Conservation (phyloP, 345 rosid species). For the Lumnitzera littorea region DNA sequence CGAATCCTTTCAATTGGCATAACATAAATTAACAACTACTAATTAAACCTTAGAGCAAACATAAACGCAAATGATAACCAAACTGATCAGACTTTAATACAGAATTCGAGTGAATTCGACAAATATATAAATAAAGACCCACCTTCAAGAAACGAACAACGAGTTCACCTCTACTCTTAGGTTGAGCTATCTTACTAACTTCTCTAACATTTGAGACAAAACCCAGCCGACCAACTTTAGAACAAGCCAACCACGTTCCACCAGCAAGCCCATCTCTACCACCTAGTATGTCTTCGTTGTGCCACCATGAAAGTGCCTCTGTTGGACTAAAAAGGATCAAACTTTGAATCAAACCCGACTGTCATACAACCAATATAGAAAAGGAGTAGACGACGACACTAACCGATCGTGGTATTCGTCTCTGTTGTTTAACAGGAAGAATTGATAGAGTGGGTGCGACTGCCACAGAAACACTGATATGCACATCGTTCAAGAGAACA, state of each 20-base stretch:
- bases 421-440: slow-evolving; percentile 66
- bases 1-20: too few species aligned
- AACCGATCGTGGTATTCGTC: slow-evolving; percentile 66
- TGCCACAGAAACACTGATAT: slow-evolving; percentile 66
- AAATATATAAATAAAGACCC: not conserved
- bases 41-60: too few species aligned
- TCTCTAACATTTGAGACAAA: slow-evolving; percentile 71
- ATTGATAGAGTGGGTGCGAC: slow-evolving; percentile 57
- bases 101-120: not conserved
- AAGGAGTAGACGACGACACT: not conserved
- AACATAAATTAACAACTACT: too few species aligned
- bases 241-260: slow-evolving; percentile 80
- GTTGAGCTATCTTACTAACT: slow-evolving; percentile 19
- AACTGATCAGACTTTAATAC: too few species aligned
- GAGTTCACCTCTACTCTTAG: slow-evolving; percentile 59
- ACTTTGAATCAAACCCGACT: slow-evolving; percentile 2
- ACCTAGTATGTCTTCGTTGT: slow-evolving; percentile 47
- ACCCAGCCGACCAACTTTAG: slow-evolving; percentile 49
- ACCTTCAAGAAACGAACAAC: slow-evolving; percentile 67
- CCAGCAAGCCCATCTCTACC: slow-evolving; percentile 71
- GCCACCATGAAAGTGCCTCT: slow-evolving; percentile 66
- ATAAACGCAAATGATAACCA: too few species aligned
- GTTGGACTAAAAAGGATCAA: slow-evolving; percentile 36
- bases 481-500: slow-evolving; percentile 24
- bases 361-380: not conserved